Conservation (phyloP, 2,329 filamentous ascomycete genomes). For the Fusarium sp. region DNA sequence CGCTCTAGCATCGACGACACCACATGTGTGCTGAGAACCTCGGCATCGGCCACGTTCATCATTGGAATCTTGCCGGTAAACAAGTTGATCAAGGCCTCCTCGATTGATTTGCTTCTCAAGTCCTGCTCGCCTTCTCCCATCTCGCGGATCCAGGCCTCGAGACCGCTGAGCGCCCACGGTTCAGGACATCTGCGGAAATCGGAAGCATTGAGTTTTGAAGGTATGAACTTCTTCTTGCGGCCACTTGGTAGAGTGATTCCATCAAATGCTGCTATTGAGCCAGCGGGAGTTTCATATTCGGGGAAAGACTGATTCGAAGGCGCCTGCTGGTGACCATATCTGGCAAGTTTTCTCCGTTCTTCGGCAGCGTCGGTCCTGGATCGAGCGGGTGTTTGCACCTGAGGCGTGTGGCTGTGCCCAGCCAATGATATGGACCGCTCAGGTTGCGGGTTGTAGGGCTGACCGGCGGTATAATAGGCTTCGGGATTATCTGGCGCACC, state of each 20-base stretch:
- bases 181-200: slow-evolving; percentile 89
- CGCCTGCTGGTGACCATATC: slow-evolving; percentile 60
- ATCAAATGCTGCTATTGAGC: slow-evolving; percentile 74
- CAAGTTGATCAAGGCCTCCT: slow-evolving; percentile 86
- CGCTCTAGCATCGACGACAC: slow-evolving; percentile 83
- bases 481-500: slow-evolving; percentile 60
- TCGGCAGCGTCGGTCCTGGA: slow-evolving; percentile 95
- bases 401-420: slow-evolving; percentile 82
- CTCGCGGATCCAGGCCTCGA: slow-evolving; percentile 86
- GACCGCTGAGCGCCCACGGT: slow-evolving; percentile 92
- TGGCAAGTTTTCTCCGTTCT: slow-evolving; percentile 66
- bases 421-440: slow-evolving; percentile 85
- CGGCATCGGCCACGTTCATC: slow-evolving; percentile 98
- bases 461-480: slow-evolving; percentile 57
- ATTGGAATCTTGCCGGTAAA: slow-evolving; percentile 97
- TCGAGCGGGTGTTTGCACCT: slow-evolving; percentile 82
- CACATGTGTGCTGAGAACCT: slow-evolving; percentile 82
- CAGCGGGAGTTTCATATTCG: slow-evolving; percentile 66
- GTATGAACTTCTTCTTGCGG: slow-evolving; percentile 84
- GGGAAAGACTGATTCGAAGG: slow-evolving; percentile 63
- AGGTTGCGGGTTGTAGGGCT: slow-evolving; percentile 57
- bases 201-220: slow-evolving; percentile 79
- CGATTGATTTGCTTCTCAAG: slow-evolving; percentile 83
- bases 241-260: slow-evolving; percentile 84
- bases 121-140: slow-evolving; percentile 94